phyloP scores from a whole-genome alignment of 2,329 filamentous ascomycete genomes.

The Colletotrichum eleusines region DNA sequence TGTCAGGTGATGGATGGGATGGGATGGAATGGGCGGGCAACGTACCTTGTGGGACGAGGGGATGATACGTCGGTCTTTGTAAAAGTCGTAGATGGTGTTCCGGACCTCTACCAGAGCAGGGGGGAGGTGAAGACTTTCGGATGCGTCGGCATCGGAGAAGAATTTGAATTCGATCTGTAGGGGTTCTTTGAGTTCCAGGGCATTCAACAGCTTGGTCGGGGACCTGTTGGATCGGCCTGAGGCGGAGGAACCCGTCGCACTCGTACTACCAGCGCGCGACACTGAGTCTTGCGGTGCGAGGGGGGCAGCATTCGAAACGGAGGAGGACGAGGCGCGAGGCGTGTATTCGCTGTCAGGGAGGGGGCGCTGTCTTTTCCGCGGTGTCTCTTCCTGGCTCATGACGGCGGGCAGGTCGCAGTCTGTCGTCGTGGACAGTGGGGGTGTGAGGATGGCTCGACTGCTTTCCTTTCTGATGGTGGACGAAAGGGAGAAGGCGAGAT shows the following conservation, averaged over 20 bases:
- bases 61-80: not conserved
- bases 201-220: not conserved
- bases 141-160: not conserved
- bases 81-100: not conserved
- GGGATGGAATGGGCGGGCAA: not conserved
- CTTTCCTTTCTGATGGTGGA: not conserved
- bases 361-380: not conserved
- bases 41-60: not conserved
- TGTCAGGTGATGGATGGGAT: not conserved
- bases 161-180: not conserved
- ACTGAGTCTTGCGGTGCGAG: not conserved
- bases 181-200: not conserved
- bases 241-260: not conserved
- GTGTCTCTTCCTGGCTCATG: not conserved
- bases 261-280: not conserved
- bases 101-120: not conserved
- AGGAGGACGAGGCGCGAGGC: not conserved
- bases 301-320: not conserved
- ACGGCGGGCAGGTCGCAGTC: not conserved
- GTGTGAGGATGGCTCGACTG: not conserved
- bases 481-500: not conserved
- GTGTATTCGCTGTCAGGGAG: not conserved
- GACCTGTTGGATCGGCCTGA: not conserved
- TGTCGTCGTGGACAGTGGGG: not conserved
- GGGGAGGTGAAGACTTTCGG: not conserved